Percentiles rank a stretch among this genome's conserved stretches.
Conservation (phyloP, 176 grass and related monocot genomes). For the Avena eriantha region DNA sequence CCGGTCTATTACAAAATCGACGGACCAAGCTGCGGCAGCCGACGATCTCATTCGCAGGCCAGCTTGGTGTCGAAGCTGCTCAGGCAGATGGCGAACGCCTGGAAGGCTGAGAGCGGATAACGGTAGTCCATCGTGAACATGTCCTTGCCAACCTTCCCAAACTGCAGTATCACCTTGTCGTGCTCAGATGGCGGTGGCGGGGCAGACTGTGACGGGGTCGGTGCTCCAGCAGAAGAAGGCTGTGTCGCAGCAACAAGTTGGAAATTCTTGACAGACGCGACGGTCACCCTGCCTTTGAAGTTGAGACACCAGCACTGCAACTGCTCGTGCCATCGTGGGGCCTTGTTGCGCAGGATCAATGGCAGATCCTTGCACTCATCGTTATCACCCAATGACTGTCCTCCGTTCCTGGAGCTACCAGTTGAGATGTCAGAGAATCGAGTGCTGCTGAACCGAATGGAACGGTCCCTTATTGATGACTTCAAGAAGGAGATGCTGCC, state of each 20-base stretch:
- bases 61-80: conserved; percentile 88
- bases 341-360: conserved; percentile 82
- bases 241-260: conserved; percentile 72
- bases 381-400: conserved; percentile 38
- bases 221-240: conserved; percentile 46
- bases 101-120: conserved; percentile 75
- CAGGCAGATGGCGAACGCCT: conserved; percentile 86
- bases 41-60: conserved; percentile 64
- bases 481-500: conserved; percentile 69
- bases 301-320: conserved; percentile 94
- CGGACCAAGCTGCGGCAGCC: background rate
- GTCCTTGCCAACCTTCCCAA: conserved; percentile 77
- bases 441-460: conserved; percentile 67
- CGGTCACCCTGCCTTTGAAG: conserved; percentile 81
- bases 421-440: conserved; percentile 65
- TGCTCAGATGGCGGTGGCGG: conserved; percentile 48
- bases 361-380: conserved; percentile 64
- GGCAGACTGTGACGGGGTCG: conserved; percentile 34
- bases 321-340: conserved; percentile 88
- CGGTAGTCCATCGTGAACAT: conserved; percentile 93
- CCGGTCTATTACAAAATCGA: conserved; percentile 34
- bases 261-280: conserved; percentile 91
- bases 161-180: conserved; percentile 81
- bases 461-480: conserved; percentile 57
- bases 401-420: conserved; percentile 41